phyloP scores from a whole-genome alignment of 331 rosid species.

The Malus hybrid region DNA sequence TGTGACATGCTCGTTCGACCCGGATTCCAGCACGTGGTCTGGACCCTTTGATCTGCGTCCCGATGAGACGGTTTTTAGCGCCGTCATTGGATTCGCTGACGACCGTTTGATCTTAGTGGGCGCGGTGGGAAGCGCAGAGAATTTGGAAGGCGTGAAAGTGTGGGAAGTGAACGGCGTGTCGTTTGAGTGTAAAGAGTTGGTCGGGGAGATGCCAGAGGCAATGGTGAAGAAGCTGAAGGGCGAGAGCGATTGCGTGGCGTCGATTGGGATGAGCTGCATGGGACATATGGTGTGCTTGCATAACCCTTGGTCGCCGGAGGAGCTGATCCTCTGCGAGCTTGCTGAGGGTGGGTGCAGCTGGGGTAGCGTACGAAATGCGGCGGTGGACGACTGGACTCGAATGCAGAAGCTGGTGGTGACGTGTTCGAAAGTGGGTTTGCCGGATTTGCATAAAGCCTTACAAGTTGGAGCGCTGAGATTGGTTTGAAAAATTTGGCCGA shows the following conservation, averaged over 20 bases:
- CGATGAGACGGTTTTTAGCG: constrained; percentile 3
- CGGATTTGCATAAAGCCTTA: constrained; percentile 35
- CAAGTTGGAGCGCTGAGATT: constrained; percentile 3
- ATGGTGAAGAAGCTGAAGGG: constrained; percentile 40
- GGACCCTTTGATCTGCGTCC: constrained; percentile 53
- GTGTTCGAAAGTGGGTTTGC: constrained; percentile 34
- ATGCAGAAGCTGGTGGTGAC: constrained; percentile 46
- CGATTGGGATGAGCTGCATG: constrained; percentile 32
- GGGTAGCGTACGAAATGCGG: constrained; percentile 41
- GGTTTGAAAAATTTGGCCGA: neutral
- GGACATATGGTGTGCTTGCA: constrained; percentile 42
- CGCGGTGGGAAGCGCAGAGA: constrained; percentile 30
- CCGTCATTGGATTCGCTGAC: constrained; percentile 24
- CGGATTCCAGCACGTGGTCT: constrained; percentile 30
- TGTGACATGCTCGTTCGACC: constrained; percentile 36
- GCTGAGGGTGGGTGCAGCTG: constrained; percentile 33
- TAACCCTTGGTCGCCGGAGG: constrained; percentile 28
- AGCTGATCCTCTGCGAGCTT: constrained; percentile 46
- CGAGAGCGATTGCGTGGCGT: constrained; percentile 30
- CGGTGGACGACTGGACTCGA: constrained; percentile 14
- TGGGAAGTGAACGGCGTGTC: constrained; percentile 42
- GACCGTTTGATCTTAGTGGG: constrained; percentile 43
- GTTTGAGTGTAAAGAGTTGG: constrained; percentile 12
- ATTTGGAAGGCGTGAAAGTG: constrained; percentile 34
- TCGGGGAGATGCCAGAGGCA: constrained; percentile 65